A percentile compares a stretch with the other conserved stretches of the same genome.
Conservation (phyloP, 768 basidiomycete species). For the Boletales sp. region DNA sequence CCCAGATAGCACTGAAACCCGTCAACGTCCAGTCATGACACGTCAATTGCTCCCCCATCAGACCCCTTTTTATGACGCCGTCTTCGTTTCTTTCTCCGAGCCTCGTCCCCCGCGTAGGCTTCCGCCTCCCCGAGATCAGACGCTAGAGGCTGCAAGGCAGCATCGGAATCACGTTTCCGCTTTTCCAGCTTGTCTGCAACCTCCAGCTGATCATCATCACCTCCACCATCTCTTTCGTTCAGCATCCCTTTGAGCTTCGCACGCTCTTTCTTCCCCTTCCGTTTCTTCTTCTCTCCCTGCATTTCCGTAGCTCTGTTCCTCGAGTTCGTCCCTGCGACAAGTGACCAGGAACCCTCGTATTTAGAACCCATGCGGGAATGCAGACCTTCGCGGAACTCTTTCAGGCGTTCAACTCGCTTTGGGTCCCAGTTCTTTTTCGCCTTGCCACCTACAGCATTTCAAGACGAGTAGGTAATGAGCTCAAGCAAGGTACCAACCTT, state of each 20-base stretch:
- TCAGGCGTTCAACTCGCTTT: constrained; percentile 58
- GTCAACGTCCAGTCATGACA: too few species aligned
- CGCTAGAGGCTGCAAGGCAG: constrained; percentile 4
- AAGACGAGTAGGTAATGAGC: not conserved
- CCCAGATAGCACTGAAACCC: too few species aligned
- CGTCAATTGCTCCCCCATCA: not conserved
- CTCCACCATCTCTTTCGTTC: constrained; percentile 10
- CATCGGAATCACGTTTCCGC: constrained; percentile 17
- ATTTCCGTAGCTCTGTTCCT: constrained; percentile 7
- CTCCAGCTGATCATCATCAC: not conserved
- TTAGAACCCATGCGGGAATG: constrained; percentile 34
- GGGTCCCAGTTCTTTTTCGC: constrained; percentile 53
- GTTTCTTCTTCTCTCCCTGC: constrained; percentile 46
- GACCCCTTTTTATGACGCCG: constrained; percentile 38
- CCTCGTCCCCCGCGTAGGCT: constrained; percentile 4
- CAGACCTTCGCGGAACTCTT: constrained; percentile 68
- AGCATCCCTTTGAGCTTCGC: constrained; percentile 43
- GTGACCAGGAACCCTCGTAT: constrained; percentile 19
- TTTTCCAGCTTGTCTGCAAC: constrained; percentile 4
- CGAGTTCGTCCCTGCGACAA: not conserved
- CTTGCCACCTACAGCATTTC: constrained; percentile 14
- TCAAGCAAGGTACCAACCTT: constrained; percentile 19
- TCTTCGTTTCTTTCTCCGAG: constrained; percentile 37
- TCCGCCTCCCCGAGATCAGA: constrained; percentile 9
- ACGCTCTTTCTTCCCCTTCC: constrained; percentile 71